Base-by-base conservation (phyloP, 257 asterid species). In the Buddleja alternifolia region DNA sequence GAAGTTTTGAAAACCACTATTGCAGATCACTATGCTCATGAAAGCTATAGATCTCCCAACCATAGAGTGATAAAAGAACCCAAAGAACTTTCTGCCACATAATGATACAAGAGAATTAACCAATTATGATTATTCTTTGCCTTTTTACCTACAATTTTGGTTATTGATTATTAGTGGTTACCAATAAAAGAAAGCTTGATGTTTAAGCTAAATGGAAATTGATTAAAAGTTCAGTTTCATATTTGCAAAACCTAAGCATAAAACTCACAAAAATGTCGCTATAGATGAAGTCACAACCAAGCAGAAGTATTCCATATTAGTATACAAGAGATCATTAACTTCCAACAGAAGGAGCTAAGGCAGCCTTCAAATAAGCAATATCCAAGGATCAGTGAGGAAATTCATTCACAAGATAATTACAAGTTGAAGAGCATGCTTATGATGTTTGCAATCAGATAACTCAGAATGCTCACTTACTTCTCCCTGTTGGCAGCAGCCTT, bases 401-500 rank as follows among this genome's bases (percentile, higher is more conserved):
- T 2, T 55, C n/a, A 42, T 39, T 46, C 14, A 29, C 55, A 44
- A 63, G 12, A 70, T 14, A 53, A 39, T 21, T 46, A 17, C 42
- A 67, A 52, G 58, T 15, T 25, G 32, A 20, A 63, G 34, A 37
- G 29, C 56, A 63, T 51, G 57, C 14, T 53, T 24, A 24, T 54
- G 73, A 67, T 60, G 59, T 40, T 5, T 45, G 52, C 67, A 66
- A 51, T 65, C 67, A 62, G 39, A 56, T 37, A 57, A 70, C 17
- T 45, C 46, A 46, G 36, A 24, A 52, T 58, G 72, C 9, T 44
- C 64, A 73, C 98, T 75, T 84, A 94, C 99, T 89, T 94, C 62
- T 89, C 99, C 80, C 90, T 78, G 69, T 82, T 91, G 36, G 92
- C 73, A 63, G 97, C 95, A 73, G 99, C 99, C 88, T 94, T 94